Conservation (phyloP, 176 grass and related monocot genomes). For the Rhynchospora breviuscula region DNA sequence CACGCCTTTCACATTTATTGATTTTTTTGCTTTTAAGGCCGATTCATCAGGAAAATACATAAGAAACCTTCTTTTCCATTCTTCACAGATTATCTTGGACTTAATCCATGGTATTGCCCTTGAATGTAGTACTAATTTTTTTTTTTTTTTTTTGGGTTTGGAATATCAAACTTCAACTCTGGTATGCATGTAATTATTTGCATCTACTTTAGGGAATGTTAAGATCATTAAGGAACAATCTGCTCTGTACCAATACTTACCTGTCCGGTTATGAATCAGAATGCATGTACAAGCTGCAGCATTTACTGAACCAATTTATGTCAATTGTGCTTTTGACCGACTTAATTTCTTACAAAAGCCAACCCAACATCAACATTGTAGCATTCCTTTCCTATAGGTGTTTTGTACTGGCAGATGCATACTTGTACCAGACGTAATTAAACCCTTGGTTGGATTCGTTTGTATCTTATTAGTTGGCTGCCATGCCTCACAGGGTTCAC, state of each 20-base stretch:
- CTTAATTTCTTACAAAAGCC: background rate
- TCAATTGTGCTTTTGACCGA: background rate
- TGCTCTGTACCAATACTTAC: background rate
- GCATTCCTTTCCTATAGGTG: background rate
- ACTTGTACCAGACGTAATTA: background rate
- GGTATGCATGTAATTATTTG: background rate
- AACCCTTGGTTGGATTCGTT: background rate
- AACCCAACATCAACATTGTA: background rate
- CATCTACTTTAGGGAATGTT: background rate
- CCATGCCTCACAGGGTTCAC: background rate
- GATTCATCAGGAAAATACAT: slow-evolving; percentile 15
- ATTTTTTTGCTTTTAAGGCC: slow-evolving; percentile 36
- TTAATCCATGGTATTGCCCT: slow-evolving; percentile 26
- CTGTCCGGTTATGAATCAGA: background rate
- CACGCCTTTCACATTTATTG: slow-evolving; percentile 47
- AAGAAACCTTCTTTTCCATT: slow-evolving; percentile 25
- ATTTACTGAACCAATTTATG: background rate
- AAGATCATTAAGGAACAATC: background rate
- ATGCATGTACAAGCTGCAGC: background rate
- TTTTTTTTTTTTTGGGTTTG: too few relatives aligned
- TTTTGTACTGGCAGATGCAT: background rate
- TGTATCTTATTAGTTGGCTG: background rate
- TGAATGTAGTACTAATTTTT: background rate
- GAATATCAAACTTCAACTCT: background rate
- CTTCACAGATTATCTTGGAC: slow-evolving; percentile 35